Evolutionary conservation across 805 yeast species (phyloP).

Genomic region (Metschnikowia reukaufii): DNA sequence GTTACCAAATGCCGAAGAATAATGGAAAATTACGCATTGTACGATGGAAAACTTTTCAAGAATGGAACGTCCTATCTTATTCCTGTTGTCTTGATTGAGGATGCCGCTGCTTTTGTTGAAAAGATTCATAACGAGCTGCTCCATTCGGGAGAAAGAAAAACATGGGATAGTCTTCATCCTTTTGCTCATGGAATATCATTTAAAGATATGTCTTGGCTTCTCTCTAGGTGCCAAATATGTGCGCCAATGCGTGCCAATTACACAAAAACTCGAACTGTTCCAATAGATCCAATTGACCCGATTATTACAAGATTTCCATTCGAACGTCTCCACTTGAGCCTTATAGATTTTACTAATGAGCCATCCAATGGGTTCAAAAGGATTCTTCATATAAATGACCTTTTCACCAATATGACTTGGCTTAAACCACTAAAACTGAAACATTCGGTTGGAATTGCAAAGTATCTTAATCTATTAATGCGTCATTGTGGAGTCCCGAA

Average conservation of each 20-base stretch:
- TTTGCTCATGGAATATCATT: no score
- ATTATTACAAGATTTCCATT: not conserved
- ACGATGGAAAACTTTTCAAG: no score
- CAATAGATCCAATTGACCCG: not conserved
- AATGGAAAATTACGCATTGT: no score
- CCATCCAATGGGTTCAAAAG: not conserved
- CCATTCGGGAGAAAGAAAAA: not conserved
- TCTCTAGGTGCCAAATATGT: not conserved
- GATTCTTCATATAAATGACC: not conserved
- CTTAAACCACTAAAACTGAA: not conserved
- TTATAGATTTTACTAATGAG: not conserved
- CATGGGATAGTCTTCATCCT: not conserved
- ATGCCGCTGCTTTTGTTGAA: not conserved
- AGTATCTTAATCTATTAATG: not conserved
- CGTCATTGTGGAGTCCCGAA: not conserved
- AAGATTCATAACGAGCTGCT: not conserved
- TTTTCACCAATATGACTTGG: not conserved
- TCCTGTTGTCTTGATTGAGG: no score
- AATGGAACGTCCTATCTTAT: no score
- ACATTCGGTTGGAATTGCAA: not conserved
- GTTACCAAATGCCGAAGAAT: no score
- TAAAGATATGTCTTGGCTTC: not conserved
- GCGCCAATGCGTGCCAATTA: not conserved
- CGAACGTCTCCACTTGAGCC: not conserved
- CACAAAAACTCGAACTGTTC: no score